Conservation (phyloP, 129 eudicot species). For the Saposhnikovia divaricata region DNA sequence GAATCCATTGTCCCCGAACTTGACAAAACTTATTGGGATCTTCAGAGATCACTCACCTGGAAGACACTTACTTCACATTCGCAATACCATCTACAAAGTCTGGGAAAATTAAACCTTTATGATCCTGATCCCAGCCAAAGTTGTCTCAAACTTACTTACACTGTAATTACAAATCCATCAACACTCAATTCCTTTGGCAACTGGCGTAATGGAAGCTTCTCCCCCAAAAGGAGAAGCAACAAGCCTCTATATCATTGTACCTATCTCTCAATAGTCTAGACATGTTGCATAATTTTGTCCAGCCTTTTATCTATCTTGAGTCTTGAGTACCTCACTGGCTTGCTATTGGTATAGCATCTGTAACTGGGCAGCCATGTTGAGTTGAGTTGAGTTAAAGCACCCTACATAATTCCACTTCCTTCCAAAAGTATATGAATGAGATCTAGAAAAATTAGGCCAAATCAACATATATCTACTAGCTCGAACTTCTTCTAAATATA, state of each 20-base stretch:
- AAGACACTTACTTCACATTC: not conserved
- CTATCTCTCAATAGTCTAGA: not conserved
- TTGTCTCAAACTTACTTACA: not conserved
- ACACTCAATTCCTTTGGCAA: not conserved
- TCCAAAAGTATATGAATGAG: not conserved
- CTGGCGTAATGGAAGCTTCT: not conserved
- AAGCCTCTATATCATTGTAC: not conserved
- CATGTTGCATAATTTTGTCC: not conserved
- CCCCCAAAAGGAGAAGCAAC: not conserved
- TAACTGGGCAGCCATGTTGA: not conserved
- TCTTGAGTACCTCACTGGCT: not conserved
- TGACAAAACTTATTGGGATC: not conserved
- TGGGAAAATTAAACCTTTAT: not conserved
- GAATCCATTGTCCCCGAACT: not conserved
- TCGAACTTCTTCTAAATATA: no score
- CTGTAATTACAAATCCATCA: not conserved
- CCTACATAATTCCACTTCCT: not conserved
- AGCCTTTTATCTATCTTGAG: not conserved
- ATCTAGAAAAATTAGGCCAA: not conserved
- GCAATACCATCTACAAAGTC: not conserved
- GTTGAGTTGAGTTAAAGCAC: not conserved
- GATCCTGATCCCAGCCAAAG: not conserved
- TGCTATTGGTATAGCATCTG: not conserved
- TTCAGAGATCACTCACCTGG: not conserved
- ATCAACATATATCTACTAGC: no score